Evolutionary conservation across 345 rosid genomes (phyloP).

Genomic region (Reutealis trisperma): DNA sequence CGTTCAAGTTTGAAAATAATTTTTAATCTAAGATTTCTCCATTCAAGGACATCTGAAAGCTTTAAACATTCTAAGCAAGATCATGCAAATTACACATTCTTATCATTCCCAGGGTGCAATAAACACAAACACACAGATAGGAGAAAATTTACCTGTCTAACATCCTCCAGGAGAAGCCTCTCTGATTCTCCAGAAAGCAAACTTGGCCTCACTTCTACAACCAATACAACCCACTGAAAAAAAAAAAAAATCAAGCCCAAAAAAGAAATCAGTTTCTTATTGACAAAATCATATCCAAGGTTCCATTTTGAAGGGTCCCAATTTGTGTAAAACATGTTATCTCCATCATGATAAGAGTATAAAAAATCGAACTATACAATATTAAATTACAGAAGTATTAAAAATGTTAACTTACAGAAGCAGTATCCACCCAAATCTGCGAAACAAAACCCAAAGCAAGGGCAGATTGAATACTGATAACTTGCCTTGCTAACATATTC

Average conservation of each 20-base stretch:
- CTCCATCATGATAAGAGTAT: background rate
- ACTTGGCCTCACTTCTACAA: conserved; percentile 76
- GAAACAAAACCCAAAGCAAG: conserved; percentile 73
- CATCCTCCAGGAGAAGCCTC: conserved; percentile 65
- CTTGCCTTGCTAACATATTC: conserved; percentile 80
- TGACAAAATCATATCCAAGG: background rate
- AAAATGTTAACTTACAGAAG: conserved; percentile 42
- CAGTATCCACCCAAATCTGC: conserved; percentile 81
- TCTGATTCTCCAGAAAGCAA: conserved; percentile 86
- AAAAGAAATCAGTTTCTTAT: background rate
- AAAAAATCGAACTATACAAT: background rate
- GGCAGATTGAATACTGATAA: conserved; percentile 73
- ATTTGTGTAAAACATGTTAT: background rate
- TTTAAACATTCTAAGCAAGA: background rate
- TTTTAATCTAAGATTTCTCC: background rate
- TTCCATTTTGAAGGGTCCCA: background rate
- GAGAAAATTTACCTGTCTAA: conserved; percentile 47
- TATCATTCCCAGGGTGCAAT: background rate
- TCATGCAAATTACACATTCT: background rate
- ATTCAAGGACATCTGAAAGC: background rate
- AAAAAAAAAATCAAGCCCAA: background rate
- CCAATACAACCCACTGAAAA: conserved; percentile 66
- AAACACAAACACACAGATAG: background rate
- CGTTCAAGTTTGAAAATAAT: background rate
- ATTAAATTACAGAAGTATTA: no score